Evolutionary conservation across 2,329 filamentous ascomycete genomes (phyloP).

Genomic region (Pseudogymnoascus sp.): DNA sequence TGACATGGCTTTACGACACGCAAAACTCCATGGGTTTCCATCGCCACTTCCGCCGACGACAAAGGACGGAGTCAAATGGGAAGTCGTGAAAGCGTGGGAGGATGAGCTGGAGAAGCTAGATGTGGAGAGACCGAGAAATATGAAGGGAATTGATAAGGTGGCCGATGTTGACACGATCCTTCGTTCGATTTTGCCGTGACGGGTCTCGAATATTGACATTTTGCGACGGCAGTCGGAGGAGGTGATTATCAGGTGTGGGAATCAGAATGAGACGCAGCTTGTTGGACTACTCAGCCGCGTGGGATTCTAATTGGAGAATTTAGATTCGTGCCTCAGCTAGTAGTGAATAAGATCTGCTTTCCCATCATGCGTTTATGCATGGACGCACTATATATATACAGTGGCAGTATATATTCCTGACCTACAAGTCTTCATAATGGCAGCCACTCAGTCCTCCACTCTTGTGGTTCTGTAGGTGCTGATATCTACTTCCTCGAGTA

Average conservation of each 20-base stretch:
- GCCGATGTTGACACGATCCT: neutral
- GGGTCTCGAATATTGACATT: neutral
- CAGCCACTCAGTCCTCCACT: too few relatives aligned
- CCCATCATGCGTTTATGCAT: neutral
- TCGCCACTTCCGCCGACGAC: neutral
- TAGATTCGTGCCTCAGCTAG: neutral
- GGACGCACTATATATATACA: too few relatives aligned
- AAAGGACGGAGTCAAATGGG: neutral
- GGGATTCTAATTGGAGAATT: neutral
- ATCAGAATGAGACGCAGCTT: neutral
- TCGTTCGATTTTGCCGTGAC: neutral
- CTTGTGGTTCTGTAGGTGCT: too few relatives aligned
- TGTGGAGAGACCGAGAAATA: neutral
- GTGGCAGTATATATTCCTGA: too few relatives aligned
- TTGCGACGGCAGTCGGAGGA: neutral
- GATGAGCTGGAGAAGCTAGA: neutral
- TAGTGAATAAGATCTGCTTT: neutral
- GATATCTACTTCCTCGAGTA: neutral
- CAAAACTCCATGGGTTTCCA: constrained; percentile 25
- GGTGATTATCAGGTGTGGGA: neutral
- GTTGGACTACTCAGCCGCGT: neutral
- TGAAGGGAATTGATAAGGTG: neutral
- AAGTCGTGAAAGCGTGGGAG: neutral
- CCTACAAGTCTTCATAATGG: too few relatives aligned
- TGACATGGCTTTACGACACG: constrained; percentile 18